Evolutionary conservation across 2,329 filamentous ascomycete genomes (phyloP), one percentile per base, ranked within the genome.

Genomic region (Thermothelomyces thermophilus): DNA sequence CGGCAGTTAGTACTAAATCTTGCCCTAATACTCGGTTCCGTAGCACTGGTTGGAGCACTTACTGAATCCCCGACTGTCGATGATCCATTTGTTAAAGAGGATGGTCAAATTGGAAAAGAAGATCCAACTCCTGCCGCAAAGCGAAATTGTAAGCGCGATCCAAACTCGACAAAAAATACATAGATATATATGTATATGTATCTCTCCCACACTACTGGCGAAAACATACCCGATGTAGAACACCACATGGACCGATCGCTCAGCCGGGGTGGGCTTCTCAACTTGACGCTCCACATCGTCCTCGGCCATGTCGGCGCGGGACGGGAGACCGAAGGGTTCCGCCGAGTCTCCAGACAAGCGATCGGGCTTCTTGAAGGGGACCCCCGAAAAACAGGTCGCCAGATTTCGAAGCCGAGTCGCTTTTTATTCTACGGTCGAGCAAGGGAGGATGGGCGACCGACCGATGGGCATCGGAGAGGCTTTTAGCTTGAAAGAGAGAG

Each of bases 51-150:
- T n/a, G n/a, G n/a, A 11, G 36, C 20, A 75, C 84, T 74, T 72
- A 88, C 85, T 77, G 68, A 91, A 91, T 50, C 84, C 78, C 62
- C 78, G 78, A 55, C 80, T 82, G 64, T 87, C 81, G 52, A 95
- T 77, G 43, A 95, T 80, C 80, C 86, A 90, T 73, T 95, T 95
- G 76, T 95, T 95, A 76, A 94, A 94, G 54, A 95, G 72, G 64
- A 95, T 94, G 54, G 90, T 89, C 61, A 80, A 75, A 57, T 88
- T 91, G 61, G 87, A 93, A 65, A 93, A 80, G 58, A 87, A 76
- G 59, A 95, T 94, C 88, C 89, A 95, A 63, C 80, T 78, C 48
- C 75, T 78, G 50, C n/a, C 34, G 49, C 4, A 24, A n/a, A 31
- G 3, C 30, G 20, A 2, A 19, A 22, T n/a, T 26, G 41, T 52